Base-by-base conservation (phyloP, 257 asterid species). In the Ophiorrhiza pumila region DNA sequence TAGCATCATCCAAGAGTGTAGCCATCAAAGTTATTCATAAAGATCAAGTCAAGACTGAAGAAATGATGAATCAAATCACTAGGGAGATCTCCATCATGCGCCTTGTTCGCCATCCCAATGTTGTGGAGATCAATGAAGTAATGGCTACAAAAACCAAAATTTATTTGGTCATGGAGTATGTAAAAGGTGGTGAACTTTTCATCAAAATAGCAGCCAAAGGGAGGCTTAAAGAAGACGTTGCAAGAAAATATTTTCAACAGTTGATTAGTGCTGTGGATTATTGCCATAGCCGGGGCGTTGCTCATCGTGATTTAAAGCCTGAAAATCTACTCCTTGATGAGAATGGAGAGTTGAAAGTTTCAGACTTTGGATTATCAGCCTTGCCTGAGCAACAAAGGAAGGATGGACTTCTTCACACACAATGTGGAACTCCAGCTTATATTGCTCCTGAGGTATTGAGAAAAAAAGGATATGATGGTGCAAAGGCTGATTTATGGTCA, bases 251-350 rank as follows among this genome's bases (percentile, higher is more conserved):
- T 68, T 88, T 90, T 29, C 96, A 90, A 76, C 96, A 90, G 83
- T 85, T 90, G 32, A 78, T 90, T 0, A 82, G 90, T 71, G 96
- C 95, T 3, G 85, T 90, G 17, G 96, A 90, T 31, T 90, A 78
- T 70, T 90, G 95, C 73, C 96, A 90, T 74, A 90, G 96, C 85
- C 96, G 96, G 3, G 96, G 96, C 15, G 96, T 90, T 10, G 84
- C 70, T 13, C 96, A 90, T 73, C 65, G 96, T 0, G 96, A 90
- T 73, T 73, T 90, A 15, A 90, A 90, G 78, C 96, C 92, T 12
- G 96, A 90, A 45, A 90, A 90, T 74, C 78, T 90, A 34, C 85
- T 90, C 10, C 85, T 90, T 6, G 93, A 88, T 22, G 96, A 88
- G 2, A 73, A 83, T 23, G 96, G 76, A 13, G 78, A 88, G 27